Evolutionary conservation across 768 basidiomycete genomes (phyloP).

Genomic region (Naematelia encephala): DNA sequence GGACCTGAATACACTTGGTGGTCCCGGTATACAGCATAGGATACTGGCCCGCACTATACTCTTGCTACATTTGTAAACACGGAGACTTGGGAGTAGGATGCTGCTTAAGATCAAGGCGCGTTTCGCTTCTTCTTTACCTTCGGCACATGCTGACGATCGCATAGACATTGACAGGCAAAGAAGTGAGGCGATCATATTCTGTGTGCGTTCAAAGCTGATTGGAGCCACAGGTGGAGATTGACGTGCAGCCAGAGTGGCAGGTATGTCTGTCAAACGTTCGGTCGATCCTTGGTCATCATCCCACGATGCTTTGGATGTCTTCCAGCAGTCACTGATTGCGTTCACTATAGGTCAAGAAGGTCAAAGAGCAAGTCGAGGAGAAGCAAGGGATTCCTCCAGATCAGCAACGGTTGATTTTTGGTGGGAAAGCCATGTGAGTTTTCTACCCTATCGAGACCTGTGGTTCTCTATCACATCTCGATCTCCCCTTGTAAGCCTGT

Average conservation of each 20-base stretch:
- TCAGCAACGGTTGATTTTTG: constrained; percentile 90
- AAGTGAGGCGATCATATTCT: constrained; percentile 58
- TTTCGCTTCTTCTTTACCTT: neutral
- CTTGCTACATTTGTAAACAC: no score
- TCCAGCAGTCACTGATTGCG: neutral
- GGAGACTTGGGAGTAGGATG: constrained; percentile 30
- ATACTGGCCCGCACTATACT: no score
- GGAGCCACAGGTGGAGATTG: constrained; percentile 73
- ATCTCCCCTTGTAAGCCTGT: neutral
- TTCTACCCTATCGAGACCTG: neutral
- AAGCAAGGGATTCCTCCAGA: constrained; percentile 95
- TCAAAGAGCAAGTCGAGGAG: constrained; percentile 98
- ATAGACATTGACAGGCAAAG: constrained; percentile 94
- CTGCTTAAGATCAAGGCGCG: constrained; percentile 50
- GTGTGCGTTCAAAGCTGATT: neutral
- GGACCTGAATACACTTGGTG: no score
- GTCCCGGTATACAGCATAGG: no score
- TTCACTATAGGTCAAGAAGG: constrained; percentile 76
- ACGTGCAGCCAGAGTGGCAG: constrained; percentile 86
- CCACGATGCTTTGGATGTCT: neutral
- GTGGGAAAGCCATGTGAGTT: constrained; percentile 83
- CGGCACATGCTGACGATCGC: neutral
- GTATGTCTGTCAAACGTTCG: constrained; percentile 53
- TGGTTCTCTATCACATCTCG: neutral
- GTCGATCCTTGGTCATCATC: neutral